A percentile compares a stretch with the other conserved stretches of the same genome.
These are phyloP conservation scores for Lantana camara DNA, from an alignment of 257 asterid species.

Conservation along the genomic window DNA sequence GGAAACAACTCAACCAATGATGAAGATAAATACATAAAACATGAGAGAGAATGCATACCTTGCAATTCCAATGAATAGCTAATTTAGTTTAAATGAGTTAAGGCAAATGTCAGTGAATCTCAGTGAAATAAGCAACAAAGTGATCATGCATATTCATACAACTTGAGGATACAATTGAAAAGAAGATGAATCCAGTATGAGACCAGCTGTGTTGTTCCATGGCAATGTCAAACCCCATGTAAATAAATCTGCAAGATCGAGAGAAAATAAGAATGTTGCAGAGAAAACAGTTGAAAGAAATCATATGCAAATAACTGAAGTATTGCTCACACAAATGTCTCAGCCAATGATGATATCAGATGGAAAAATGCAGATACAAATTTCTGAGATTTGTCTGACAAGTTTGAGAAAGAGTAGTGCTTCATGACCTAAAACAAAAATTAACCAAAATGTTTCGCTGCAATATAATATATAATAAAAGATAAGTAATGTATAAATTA, in stretches of 20 bases:
- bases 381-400: conserved; percentile 93
- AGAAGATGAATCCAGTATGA: conserved; percentile 94
- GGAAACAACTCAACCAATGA: conserved; percentile 8
- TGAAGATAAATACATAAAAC: conserved; percentile 18
- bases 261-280: conserved; percentile 26
- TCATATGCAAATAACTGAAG: conserved; percentile 17
- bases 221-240: conserved; percentile 98
- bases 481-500: conserved; percentile 22
- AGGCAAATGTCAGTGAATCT: conserved; percentile 36
- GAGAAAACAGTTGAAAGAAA: conserved; percentile 24
- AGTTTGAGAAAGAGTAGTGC: conserved; percentile 85
- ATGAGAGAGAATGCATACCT: conserved; percentile 54
- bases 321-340: conserved; percentile 86
- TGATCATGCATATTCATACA: conserved; percentile 2
- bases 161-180: conserved; percentile 91
- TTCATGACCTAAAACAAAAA: conserved; percentile 83
- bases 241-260: conserved; percentile 76
- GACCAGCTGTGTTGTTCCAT: conserved; percentile 99
- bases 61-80: conserved; percentile 92
- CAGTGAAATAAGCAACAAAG: conserved; percentile 23
- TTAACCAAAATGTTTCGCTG: conserved; percentile 23
- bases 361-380: conserved; percentile 97
- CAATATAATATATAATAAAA: conserved; percentile 25
- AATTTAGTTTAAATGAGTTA: conserved; percentile 48
- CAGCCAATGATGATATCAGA: conserved; percentile 93